These are phyloP conservation scores for Dissoconium aciculare DNA, from an alignment of 2,329 filamentous ascomycete genomes.

Conservation along the genomic window DNA sequence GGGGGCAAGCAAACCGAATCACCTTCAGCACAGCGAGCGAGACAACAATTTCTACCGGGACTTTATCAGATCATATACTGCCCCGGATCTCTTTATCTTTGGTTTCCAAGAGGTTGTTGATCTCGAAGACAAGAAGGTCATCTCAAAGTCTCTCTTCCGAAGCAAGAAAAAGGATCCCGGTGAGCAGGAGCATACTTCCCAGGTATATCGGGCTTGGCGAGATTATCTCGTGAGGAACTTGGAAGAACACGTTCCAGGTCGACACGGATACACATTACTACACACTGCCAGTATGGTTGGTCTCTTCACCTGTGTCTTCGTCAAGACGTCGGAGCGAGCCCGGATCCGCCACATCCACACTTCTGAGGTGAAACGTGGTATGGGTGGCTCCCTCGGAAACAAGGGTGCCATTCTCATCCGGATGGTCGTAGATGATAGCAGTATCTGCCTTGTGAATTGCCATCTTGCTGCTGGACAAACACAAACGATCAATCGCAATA, in stretches of 20 bases:
- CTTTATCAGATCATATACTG: conserved; percentile 57
- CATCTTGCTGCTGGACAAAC: conserved; percentile 90
- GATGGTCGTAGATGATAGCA: conserved; percentile 88
- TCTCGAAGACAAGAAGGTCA: conserved; percentile 90
- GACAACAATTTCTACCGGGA: conserved; percentile 70
- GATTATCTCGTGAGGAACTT: conserved; percentile 73
- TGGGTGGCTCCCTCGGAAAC: conserved; percentile 91
- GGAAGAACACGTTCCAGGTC: conserved; percentile 65
- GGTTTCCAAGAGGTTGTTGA: conserved; percentile 98
- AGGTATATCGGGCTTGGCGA: conserved; percentile 92
- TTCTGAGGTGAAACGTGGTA: conserved; percentile 83
- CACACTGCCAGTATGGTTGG: conserved; percentile 85
- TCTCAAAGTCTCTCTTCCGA: conserved; percentile 81
- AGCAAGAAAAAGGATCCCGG: conserved; percentile 70
- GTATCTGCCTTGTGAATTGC: conserved; percentile 91
- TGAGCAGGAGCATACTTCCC: conserved; percentile 81
- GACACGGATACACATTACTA: conserved; percentile 68
- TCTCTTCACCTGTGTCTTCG: conserved; percentile 89
- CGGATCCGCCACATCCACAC: conserved; percentile 64
- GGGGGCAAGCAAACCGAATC: conserved; percentile 82
- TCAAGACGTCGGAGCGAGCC: conserved; percentile 62
- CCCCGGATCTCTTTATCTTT: conserved; percentile 84
- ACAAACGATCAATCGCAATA: conserved; percentile 79
- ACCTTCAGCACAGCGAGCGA: conserved; percentile 52
- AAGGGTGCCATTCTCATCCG: conserved; percentile 86